phyloP scores from a whole-genome alignment of 2,329 filamentous ascomycete species.

The Fonsecaea pugnacius region DNA sequence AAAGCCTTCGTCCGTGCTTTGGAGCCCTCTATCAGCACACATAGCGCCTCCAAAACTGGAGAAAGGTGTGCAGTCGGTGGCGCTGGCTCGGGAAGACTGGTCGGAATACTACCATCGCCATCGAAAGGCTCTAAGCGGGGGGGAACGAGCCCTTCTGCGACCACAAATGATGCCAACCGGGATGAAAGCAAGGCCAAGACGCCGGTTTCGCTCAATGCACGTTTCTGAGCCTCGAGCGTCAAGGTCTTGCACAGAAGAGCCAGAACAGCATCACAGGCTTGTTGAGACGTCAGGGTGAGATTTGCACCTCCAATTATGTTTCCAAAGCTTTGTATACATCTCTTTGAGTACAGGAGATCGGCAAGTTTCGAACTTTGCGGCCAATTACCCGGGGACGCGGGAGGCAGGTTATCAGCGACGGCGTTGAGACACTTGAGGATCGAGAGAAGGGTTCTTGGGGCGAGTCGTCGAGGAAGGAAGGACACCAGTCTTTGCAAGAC shows the following conservation, averaged over 20 bases:
- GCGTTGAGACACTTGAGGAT: slow-evolving; percentile 75
- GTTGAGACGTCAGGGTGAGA: slow-evolving; percentile 50
- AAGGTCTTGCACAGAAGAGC: slow-evolving; percentile 67
- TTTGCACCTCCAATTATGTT: slow-evolving; percentile 62
- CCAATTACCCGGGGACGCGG: slow-evolving; percentile 59
- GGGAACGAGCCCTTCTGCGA: slow-evolving; percentile 67
- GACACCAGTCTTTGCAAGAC: slow-evolving; percentile 71
- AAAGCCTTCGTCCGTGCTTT: slow-evolving; percentile 75
- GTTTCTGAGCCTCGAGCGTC: slow-evolving; percentile 70
- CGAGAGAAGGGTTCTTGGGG: slow-evolving; percentile 68
- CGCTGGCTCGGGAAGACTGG: slow-evolving; percentile 66
- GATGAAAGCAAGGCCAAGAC: slow-evolving; percentile 78
- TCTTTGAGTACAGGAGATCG: slow-evolving; percentile 66
- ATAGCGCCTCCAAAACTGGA: slow-evolving; percentile 75
- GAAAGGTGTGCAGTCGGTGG: slow-evolving; percentile 64
- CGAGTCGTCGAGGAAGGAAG: slow-evolving; percentile 69
- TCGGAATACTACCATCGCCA: slow-evolving; percentile 59
- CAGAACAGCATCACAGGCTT: slow-evolving; percentile 41
- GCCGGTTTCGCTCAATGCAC: slow-evolving; percentile 70
- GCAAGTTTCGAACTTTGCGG: slow-evolving; percentile 59
- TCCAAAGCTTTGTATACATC: slow-evolving; percentile 66
- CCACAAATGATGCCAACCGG: slow-evolving; percentile 72
- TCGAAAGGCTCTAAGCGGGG: slow-evolving; percentile 64
- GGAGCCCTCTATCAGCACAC: slow-evolving; percentile 76
- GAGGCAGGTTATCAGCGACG: slow-evolving; percentile 67